Evolutionary conservation across 306 rosid species (phyloP).

Genomic region (Notholithocarpus densiflorus): DNA sequence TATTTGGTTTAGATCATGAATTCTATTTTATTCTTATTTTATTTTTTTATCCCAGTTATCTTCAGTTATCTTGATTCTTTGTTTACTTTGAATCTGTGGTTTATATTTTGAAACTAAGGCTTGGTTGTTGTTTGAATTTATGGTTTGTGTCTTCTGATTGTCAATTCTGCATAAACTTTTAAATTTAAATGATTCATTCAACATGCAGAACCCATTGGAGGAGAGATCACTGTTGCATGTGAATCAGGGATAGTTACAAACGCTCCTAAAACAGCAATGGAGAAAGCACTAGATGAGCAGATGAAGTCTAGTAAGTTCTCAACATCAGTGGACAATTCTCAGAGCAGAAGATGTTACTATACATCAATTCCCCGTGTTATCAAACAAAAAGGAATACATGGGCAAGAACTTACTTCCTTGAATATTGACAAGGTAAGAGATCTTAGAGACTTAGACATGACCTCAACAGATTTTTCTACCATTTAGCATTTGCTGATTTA

Average conservation of each 20-base stretch:
- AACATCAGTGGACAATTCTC: conserved; percentile 41
- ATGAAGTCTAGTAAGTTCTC: conserved; percentile 28
- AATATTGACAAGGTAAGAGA: conserved; percentile 83
- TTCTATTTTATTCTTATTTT: not conserved
- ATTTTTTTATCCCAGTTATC: not conserved
- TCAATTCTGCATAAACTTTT: not conserved
- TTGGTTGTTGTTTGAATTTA: not conserved
- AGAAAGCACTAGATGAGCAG: conserved; percentile 50
- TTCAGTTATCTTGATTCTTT: too few species aligned
- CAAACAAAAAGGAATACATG: conserved; percentile 65
- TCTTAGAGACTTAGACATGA: not conserved
- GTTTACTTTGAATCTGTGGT: not conserved
- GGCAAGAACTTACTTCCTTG: conserved; percentile 77
- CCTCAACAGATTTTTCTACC: not conserved
- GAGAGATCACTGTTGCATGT: conserved; percentile 68
- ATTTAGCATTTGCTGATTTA: conserved; percentile 16
- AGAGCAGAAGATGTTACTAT: conserved; percentile 74
- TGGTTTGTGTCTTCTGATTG: not conserved
- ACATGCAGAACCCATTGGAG: conserved; percentile 82
- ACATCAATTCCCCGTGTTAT: conserved; percentile 76
- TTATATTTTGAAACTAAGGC: too few species aligned
- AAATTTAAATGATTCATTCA: conserved; percentile 20
- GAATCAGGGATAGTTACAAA: conserved; percentile 47
- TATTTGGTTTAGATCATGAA: not conserved
- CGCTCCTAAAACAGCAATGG: conserved; percentile 50